Percentiles rank a stretch among this genome's conserved stretches.
Evolutionary conservation across 2,329 filamentous ascomycete species (phyloP).

Genomic region (Colletotrichum sp.): DNA sequence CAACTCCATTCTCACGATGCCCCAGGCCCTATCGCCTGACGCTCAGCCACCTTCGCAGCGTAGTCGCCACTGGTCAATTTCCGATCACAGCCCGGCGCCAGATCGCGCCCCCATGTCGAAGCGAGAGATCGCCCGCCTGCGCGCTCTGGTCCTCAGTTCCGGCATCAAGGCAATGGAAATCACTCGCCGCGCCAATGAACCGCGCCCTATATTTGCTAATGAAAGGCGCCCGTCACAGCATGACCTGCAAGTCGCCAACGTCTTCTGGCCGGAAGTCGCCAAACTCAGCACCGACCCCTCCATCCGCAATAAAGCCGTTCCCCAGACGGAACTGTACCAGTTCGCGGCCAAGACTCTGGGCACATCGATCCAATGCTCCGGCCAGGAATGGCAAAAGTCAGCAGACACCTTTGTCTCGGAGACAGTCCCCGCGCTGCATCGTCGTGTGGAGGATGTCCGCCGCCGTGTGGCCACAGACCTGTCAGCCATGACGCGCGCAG

Average conservation of each 20-base stretch:
- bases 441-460: constrained; percentile 52
- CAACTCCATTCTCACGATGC: constrained; percentile 35
- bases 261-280: constrained; percentile 50
- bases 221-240: neutral
- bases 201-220: constrained; percentile 26
- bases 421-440: constrained; percentile 59
- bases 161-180: constrained; percentile 93
- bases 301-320: constrained; percentile 38
- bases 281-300: constrained; percentile 41
- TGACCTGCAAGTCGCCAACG: constrained; percentile 33
- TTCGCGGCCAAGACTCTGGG: constrained; percentile 58
- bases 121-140: constrained; percentile 81
- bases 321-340: constrained; percentile 52
- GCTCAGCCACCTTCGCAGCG: constrained; percentile 24
- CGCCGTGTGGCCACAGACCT: constrained; percentile 57
- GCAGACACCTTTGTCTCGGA: constrained; percentile 64
- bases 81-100: constrained; percentile 42
- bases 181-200: constrained; percentile 64
- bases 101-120: constrained; percentile 56
- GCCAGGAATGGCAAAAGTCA: constrained; percentile 62
- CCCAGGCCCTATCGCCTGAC: constrained; percentile 21
- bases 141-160: constrained; percentile 78
- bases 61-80: constrained; percentile 57
- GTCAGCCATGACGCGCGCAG: constrained; percentile 65
- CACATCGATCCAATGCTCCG: constrained; percentile 50